Evolutionary conservation across 805 yeast genomes (phyloP).

Genomic region (Jamesozyma gamospora): DNA sequence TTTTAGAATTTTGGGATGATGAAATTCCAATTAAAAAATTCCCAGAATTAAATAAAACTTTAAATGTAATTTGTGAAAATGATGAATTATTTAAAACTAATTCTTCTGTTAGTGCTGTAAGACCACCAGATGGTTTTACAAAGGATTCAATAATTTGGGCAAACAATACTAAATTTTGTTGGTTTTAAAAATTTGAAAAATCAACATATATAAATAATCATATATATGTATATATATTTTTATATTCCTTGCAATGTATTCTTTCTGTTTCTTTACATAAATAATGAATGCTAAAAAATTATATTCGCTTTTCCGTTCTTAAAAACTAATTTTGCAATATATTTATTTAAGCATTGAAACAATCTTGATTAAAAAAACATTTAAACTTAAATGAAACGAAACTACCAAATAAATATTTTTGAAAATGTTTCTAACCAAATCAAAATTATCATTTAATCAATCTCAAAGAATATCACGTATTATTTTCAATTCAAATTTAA

Average conservation of each 20-base stretch:
- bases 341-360: too few species aligned
- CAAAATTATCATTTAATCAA: background rate
- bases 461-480: background rate
- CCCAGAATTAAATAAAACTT: slow-evolving; percentile 12
- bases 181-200: slow-evolving; percentile 36
- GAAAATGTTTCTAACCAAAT: slow-evolving; percentile 1
- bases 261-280: too few species aligned
- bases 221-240: too few species aligned
- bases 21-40: slow-evolving; percentile 25
- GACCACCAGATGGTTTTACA: slow-evolving; percentile 23
- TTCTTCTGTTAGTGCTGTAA: slow-evolving; percentile 34
- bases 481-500: background rate
- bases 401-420: too few species aligned
- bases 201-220: too few species aligned
- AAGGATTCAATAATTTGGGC: slow-evolving; percentile 31
- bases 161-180: slow-evolving; percentile 37
- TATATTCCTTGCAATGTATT: too few species aligned
- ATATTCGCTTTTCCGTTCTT: too few species aligned
- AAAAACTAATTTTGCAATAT: too few species aligned
- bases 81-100: slow-evolving; percentile 20
- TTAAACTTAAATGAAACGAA: too few species aligned
- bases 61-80: slow-evolving; percentile 19
- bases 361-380: too few species aligned
- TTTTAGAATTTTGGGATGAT: slow-evolving; percentile 34
- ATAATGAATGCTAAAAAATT: too few species aligned